Evolutionary conservation across 768 basidiomycete species (phyloP), one percentile per base, ranked within the genome.

Genomic region (Omphalotus guepiniiformis): DNA sequence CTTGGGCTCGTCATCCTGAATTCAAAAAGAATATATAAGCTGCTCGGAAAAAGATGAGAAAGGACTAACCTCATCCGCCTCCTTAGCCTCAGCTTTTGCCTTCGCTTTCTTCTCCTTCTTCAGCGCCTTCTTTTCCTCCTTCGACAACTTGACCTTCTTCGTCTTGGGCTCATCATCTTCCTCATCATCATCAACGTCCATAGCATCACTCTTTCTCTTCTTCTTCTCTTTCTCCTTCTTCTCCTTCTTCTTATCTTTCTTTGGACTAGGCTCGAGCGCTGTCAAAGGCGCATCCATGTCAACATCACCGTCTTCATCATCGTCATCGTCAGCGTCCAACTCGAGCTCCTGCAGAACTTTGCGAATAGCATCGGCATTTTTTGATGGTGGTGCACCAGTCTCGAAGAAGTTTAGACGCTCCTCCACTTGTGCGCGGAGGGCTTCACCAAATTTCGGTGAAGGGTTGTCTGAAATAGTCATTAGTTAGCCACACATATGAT

Each of bases 321-420:
- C 75, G 16, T 78, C 79, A 4, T 75, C 74, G 2, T 80, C 78
- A 2, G 76, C 77, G 6, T 88, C 89, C 16, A 86, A 61, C 6
- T 79, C 81, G 34, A 95, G 80, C 45, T 78, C 76, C n/a, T 88
- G 81, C 50, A 94, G 59, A 15, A 94, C 93, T 63, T 87, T 90
- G 53, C 85, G 82, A 52, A 96, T 93, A n/a, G 86, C 88, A 52
- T 95, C 93, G 21, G 89, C 77, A 48, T 90, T 96, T 72, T 93
- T 98, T 22, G 81, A 79, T 18, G 94, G 94, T 7, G 93, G 81
- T 6, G 78, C 79, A 5, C 95, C 95, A 0, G 82, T 88, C 66
- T 95, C 93, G 71, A 96, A 99, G 73, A 98, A 98, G 50, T 75
- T 74, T 3, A 99, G 76, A 11, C 96, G 84, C 65, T 98, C 95